Evolutionary conservation across 2,329 filamentous ascomycete genomes (phyloP), one percentile per base, ranked within the genome.

Genomic region (Ascosphaera aggregata): DNA sequence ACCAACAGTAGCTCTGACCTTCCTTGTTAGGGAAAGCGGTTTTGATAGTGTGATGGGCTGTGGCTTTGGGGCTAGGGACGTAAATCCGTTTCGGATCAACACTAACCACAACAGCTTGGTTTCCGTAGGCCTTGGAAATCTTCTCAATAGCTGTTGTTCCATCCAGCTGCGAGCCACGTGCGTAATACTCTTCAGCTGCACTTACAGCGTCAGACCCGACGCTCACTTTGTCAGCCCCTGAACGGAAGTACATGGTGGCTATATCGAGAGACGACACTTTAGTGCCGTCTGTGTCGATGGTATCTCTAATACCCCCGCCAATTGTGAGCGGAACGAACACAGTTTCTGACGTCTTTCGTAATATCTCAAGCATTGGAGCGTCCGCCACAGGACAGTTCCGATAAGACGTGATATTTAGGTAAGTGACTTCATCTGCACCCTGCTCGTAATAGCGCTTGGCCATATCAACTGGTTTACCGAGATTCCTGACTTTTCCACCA

Each of bases 361-460:
- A 65, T 40, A 98, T 76, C 60, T 98, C 86, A 39, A 98, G 73
- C 89, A 98, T 98, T 5, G 89, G 89, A 2, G 85, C 64, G 60
- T 98, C 89, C 46, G 76, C 80, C 9, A 95, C 60, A 5, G 89
- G 89, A 46, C 84, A 92, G 62, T 95, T 89, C 44, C 89, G 76
- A 69, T 98, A 98, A 16, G 79, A 89, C 1, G 86, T 98, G 53
- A 98, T 98, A 66, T 98, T 98, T 47, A 98, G 68, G 58, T 98
- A 98, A 1, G 86, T 93, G 41, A 98, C 71, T 60, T 98, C 89
- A 58, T 98, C 89, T 9, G 89, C 85, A 43, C 89, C 89, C 60
- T 93, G 82, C 52, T 91, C 77, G 64, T 95, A 98, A 65, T 98
- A 98, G 51, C 72, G 74, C 58, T 73, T 73, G 7, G 89, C 89